Percentiles rank a stretch among this genome's conserved stretches.
Evolutionary conservation across 2,329 filamentous ascomycete species (phyloP).

Genomic region (Elsinoe batatas): DNA sequence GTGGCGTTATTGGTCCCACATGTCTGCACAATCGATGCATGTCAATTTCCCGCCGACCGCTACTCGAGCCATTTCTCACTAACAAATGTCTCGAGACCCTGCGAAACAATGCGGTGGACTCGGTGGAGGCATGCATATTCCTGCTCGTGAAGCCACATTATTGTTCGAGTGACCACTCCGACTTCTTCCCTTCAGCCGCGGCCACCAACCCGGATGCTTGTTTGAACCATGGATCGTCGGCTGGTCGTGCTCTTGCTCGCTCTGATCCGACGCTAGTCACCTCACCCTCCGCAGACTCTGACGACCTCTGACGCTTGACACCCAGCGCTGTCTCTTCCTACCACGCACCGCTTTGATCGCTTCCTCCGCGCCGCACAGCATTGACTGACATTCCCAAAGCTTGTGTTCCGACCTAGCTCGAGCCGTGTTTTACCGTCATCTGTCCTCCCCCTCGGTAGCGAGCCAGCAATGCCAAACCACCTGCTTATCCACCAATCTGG

Average conservation of each 20-base stretch:
- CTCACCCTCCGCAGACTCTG: not conserved
- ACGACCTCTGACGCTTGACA: conserved; percentile 3
- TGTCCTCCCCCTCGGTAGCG: conserved; percentile 4
- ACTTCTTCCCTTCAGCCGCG: not conserved
- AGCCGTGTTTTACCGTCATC: not conserved
- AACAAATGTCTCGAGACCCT: not conserved
- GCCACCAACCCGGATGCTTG: conserved; percentile 10
- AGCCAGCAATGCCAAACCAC: not conserved
- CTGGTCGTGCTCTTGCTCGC: not conserved
- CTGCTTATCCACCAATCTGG: not conserved
- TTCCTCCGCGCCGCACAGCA: not conserved
- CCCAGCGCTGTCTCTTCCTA: not conserved
- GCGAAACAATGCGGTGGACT: conserved; percentile 3
- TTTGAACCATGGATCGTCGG: not conserved
- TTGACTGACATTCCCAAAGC: not conserved
- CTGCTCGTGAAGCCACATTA: not conserved
- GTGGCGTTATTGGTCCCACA: conserved; percentile 6
- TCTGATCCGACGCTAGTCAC: conserved; percentile 1
- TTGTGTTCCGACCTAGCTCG: not conserved
- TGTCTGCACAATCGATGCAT: not conserved
- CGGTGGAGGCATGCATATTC: not conserved
- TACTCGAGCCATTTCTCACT: not conserved
- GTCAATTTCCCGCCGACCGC: conserved; percentile 1
- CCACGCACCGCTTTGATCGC: not conserved
- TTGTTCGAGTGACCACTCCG: not conserved